These are phyloP conservation scores for Mediolabrus comicus DNA, from an alignment of 108 stramenopile genomes.

Conservation along the genomic window DNA sequence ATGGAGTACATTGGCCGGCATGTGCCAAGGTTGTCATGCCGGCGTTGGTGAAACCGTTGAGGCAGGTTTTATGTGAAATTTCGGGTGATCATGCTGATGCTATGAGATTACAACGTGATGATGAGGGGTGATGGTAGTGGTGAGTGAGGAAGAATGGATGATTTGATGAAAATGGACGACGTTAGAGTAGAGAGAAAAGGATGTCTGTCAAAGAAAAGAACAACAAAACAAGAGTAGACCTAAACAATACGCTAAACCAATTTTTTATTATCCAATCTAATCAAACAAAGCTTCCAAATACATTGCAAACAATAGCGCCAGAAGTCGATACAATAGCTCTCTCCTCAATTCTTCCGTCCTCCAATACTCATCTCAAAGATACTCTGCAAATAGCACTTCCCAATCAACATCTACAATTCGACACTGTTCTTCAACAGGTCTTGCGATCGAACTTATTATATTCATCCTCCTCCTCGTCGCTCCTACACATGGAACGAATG, in stretches of 20 bases:
- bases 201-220: no score
- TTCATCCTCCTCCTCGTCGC: slow-evolving; percentile 52
- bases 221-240: no score
- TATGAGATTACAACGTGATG: slow-evolving; percentile 45
- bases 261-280: no score
- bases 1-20: slow-evolving; percentile 46
- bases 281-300: no score
- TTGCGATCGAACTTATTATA: slow-evolving; percentile 38
- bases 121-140: no score
- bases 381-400: slow-evolving; percentile 38
- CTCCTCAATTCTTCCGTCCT: no score
- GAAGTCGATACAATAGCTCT: no score
- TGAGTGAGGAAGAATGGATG: no score
- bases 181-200: no score
- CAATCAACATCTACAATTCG: slow-evolving; percentile 46
- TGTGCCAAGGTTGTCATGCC: slow-evolving; percentile 75
- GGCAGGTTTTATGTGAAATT: slow-evolving; percentile 67
- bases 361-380: neutral
- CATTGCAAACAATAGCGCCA: neutral
- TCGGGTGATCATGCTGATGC: slow-evolving; percentile 72
- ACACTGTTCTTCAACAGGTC: slow-evolving; percentile 44
- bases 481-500: slow-evolving; percentile 39
- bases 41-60: slow-evolving; percentile 61
- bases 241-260: no score
- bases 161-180: no score